Conservation (phyloP, 208 protist species). For the Angomonas ambiguus region DNA sequence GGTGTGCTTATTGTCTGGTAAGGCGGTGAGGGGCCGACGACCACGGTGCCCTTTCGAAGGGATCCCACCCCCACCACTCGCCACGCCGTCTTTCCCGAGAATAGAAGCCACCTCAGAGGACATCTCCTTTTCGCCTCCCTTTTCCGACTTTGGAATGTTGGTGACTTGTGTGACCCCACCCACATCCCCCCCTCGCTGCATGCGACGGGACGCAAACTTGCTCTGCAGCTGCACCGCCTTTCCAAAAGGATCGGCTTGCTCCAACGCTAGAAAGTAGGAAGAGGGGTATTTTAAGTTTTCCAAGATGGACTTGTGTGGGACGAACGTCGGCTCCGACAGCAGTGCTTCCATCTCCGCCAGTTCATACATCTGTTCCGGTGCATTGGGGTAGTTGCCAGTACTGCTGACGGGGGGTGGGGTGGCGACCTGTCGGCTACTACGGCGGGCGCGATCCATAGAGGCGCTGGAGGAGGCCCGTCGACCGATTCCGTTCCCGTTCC, state of each 20-base stretch:
- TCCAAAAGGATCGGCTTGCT: conserved; percentile 18
- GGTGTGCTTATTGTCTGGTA: not conserved
- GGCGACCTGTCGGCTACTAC: not conserved
- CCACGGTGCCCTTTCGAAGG: not conserved
- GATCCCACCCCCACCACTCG: not conserved
- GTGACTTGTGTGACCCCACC: not conserved
- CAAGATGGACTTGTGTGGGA: conserved; percentile 22
- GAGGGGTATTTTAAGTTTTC: conserved; percentile 24
- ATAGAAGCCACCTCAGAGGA: not conserved
- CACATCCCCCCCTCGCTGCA: not conserved
- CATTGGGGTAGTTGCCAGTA: not conserved
- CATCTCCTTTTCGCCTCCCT: not conserved
- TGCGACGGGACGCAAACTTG: conserved; percentile 17
- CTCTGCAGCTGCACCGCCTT: conserved; percentile 14
- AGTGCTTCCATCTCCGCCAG: conserved; percentile 32
- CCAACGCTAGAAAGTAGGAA: conserved; percentile 30
- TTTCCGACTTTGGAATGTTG: not conserved
- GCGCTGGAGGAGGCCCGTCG: not conserved
- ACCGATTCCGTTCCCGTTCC: not conserved
- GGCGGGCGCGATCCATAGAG: not conserved
- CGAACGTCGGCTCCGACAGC: conserved; percentile 41
- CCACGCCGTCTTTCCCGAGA: not conserved
- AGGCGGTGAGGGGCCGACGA: too few species aligned
- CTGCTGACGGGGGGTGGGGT: not conserved
- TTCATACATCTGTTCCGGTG: conserved; percentile 23